Conservation (phyloP, 257 asterid species). For the Petunia axillaris region DNA sequence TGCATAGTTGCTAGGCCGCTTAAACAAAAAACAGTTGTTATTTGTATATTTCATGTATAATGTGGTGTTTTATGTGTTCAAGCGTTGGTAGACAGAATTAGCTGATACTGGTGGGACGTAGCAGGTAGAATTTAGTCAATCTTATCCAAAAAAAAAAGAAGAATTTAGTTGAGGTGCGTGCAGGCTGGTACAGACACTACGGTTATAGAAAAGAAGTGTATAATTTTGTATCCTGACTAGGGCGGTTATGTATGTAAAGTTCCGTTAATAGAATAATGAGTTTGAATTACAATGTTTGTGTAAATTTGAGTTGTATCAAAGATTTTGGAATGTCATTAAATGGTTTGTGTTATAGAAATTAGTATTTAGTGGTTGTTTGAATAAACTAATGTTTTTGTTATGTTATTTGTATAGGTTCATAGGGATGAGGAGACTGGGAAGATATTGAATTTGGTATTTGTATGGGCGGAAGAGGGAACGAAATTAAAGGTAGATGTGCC, state of each 20-base stretch:
- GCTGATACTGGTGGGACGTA: too few species aligned
- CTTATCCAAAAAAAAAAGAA: too few species aligned
- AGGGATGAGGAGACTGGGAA: constrained; percentile 70
- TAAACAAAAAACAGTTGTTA: too few species aligned
- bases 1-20: too few species aligned
- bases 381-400: neutral
- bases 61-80: too few species aligned
- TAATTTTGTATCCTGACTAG: too few species aligned
- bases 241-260: too few species aligned
- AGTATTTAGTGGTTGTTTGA: neutral
- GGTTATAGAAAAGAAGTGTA: neutral
- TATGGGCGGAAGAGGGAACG: constrained; percentile 95
- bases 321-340: neutral
- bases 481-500: constrained; percentile 82
- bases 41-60: too few species aligned
- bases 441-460: constrained; percentile 84
- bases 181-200: too few species aligned
- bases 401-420: constrained; percentile 54
- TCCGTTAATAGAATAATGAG: neutral
- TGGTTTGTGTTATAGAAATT: neutral
- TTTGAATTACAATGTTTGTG: neutral
- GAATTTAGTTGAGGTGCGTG: too few species aligned
- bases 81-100: too few species aligned
- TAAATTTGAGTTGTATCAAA: neutral
- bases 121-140: too few species aligned